Evolutionary conservation across 495 filamentous ascomycete species (phyloP).

Genomic region (Cudoniella acicularis): DNA sequence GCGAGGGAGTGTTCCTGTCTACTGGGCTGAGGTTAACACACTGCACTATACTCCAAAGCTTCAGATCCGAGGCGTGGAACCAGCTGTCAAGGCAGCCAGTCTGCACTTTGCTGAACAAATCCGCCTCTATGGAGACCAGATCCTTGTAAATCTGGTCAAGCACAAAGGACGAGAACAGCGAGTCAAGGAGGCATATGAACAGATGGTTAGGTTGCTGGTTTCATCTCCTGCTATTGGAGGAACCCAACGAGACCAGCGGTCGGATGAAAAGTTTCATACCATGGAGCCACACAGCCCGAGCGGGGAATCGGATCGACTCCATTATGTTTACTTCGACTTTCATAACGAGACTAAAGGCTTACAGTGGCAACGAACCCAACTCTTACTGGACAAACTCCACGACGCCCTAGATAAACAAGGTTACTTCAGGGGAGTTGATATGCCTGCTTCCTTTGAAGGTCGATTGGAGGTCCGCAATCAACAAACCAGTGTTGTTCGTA

Average conservation of each 20-base stretch:
- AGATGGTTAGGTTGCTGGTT: conserved; percentile 71
- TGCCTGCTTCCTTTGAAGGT: conserved; percentile 64
- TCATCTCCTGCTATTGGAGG: conserved; percentile 60
- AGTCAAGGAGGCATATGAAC: conserved; percentile 89
- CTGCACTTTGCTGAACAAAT: conserved; percentile 93
- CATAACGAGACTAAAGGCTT: conserved; percentile 95
- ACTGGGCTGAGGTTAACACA: conserved; percentile 91
- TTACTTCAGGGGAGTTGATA: conserved; percentile 90
- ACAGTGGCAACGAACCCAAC: conserved; percentile 85
- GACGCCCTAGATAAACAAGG: conserved; percentile 68
- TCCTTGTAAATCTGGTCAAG: conserved; percentile 94
- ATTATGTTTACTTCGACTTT: conserved; percentile 98
- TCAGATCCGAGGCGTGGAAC: conserved; percentile 79
- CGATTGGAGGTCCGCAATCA: conserved; percentile 71
- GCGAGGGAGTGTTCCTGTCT: conserved; percentile 88
- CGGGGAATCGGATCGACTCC: conserved; percentile 71
- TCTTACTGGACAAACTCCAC: conserved; percentile 76
- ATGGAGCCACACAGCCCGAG: conserved; percentile 61
- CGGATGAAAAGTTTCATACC: conserved; percentile 72
- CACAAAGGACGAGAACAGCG: conserved; percentile 83
- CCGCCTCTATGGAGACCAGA: conserved; percentile 88
- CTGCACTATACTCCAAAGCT: conserved; percentile 86
- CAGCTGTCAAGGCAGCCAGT: conserved; percentile 72
- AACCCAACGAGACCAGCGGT: conserved; percentile 49
- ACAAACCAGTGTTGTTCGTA: conserved; percentile 86